phyloP scores from a whole-genome alignment of 192 early-diverging fungal species.

The Powellomyces hirtus region DNA sequence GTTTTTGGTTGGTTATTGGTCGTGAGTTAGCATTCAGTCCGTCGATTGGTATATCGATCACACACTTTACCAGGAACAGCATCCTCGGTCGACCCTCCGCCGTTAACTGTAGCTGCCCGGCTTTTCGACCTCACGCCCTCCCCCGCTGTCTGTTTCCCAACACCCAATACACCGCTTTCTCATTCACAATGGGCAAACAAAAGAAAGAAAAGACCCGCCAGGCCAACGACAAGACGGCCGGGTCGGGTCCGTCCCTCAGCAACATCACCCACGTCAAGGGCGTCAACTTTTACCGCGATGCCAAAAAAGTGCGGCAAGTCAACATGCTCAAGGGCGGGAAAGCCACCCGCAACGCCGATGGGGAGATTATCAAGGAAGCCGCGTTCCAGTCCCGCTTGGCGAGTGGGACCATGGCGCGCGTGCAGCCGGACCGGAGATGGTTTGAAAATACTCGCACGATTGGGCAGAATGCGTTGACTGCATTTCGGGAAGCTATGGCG shows the following conservation, averaged over 20 bases:
- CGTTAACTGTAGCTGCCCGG: no score
- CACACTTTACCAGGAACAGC: no score
- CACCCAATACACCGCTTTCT: no score
- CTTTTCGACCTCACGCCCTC: no score
- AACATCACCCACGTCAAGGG: constrained; percentile 76
- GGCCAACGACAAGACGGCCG: constrained; percentile 13
- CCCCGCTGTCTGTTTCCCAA: no score
- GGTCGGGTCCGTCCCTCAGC: constrained; percentile 24
- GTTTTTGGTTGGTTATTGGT: no score
- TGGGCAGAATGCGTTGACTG: constrained; percentile 88
- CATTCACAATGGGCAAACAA: constrained; percentile 35
- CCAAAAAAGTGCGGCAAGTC: constrained; percentile 85
- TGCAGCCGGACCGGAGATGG: constrained; percentile 95
- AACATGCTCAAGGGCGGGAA: constrained; percentile 92
- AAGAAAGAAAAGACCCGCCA: constrained; percentile 45
- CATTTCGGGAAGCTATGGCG: constrained; percentile 88
- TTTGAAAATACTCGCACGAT: constrained; percentile 98
- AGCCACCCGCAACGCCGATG: constrained; percentile 77
- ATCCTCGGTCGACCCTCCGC: no score
- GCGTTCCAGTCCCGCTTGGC: constrained; percentile 74
- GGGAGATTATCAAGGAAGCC: constrained; percentile 89
- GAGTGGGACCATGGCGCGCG: constrained; percentile 72
- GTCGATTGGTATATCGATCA: no score
- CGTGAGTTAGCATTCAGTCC: no score
- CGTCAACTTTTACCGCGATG: constrained; percentile 99